These are phyloP conservation scores for Colletotrichum tabaci DNA, from an alignment of 2,329 filamentous ascomycete genomes.

Conservation along the genomic window DNA sequence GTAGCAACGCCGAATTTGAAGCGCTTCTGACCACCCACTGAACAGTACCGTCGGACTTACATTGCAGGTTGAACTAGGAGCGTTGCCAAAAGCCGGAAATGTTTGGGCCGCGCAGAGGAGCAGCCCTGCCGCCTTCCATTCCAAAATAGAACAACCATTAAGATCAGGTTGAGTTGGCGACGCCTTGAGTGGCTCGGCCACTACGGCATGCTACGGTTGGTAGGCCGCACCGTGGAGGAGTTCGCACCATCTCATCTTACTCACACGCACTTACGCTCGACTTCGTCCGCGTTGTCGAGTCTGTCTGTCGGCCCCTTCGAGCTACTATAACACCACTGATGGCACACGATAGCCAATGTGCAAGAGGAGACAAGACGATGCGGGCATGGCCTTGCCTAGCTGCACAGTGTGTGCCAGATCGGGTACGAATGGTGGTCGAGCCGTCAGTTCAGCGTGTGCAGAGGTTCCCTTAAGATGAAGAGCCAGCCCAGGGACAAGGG, in stretches of 20 bases:
- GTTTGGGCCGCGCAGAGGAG: background rate
- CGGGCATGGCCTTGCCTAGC: background rate
- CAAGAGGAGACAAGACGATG: background rate
- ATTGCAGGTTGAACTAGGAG: background rate
- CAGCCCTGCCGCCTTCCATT: too few relatives aligned
- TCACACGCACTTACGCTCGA: background rate
- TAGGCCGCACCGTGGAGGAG: background rate
- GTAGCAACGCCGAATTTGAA: too few relatives aligned
- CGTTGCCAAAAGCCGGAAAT: background rate
- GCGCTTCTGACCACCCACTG: background rate
- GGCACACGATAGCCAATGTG: background rate
- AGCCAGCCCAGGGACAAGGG: background rate
- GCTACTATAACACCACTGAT: background rate
- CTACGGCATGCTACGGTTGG: background rate
- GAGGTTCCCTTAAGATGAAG: constrained; percentile 7
- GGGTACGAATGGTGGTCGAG: constrained; percentile 13
- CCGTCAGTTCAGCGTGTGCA: constrained; percentile 7
- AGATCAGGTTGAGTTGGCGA: background rate
- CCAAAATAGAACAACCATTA: background rate
- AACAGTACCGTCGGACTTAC: background rate
- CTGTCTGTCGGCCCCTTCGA: background rate
- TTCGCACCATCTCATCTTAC: background rate
- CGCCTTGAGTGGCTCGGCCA: background rate
- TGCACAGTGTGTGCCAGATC: constrained; percentile 9
- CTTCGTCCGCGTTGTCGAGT: background rate